Base-by-base conservation (phyloP, 441 rosid species). In the Adansonia grandidieri region DNA sequence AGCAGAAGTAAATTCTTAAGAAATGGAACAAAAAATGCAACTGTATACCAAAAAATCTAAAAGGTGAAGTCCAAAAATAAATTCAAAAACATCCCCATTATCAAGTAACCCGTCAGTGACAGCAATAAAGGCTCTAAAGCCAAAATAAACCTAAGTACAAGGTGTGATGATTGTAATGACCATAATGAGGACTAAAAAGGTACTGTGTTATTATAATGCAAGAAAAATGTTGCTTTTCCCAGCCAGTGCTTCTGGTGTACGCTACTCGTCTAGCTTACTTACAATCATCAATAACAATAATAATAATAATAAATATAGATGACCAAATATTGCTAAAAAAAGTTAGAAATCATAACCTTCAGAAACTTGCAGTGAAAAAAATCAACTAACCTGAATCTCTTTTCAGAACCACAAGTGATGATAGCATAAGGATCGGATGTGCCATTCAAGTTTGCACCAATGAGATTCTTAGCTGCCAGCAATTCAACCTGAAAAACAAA, bases 391-490 rank as follows among this genome's bases (percentile, higher is more conserved):
- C 99, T 96, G 93, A 96, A 96, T 77, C 94, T 85, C 84, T 93
- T 96, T 83, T 93, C 97, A 80, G 98, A 86, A 85, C 96, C 98
- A 88, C 98, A 94, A 82, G 94, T 91, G 67, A 96, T 90, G 89
- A 96, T 92, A 68, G 98, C 97, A 85, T 96, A 94, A 80, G 99
- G 99, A 88, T 96, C 99, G 77, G 99, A 96, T 15, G 97, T 94
- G 81, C 99, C 99, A 88, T 94, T 96, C 84, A 94, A 86, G 83
- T 96, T 96, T 15, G 99, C 98, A 82, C 96, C 96, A 75, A 94
- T 89, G 22, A 96, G 94, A 92, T 96, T 96, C 91, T 94, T 96
- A 85, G 99, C 99, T 37, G 98, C 99, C 86, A 96, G 80, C 74
- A 96, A 84, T 87, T 96, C 97, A 90, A 94, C 87, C 99, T 96